Percentiles rank a stretch among this genome's conserved stretches.
phyloP scores from a whole-genome alignment of 192 early-diverging fungal species.

The Cetraspora pellucida region DNA sequence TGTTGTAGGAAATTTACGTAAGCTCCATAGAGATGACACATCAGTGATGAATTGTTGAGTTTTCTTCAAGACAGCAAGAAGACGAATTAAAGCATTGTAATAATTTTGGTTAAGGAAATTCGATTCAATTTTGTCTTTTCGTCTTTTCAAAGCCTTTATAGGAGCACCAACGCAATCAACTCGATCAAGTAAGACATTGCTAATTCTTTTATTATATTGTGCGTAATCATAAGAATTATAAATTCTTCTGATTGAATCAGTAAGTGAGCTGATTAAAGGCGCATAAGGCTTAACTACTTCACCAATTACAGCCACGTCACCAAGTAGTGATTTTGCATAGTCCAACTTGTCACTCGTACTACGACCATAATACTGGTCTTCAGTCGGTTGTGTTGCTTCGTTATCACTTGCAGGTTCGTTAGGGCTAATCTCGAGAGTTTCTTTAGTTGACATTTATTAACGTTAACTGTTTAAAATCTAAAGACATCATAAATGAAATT shows the following conservation, averaged over 20 bases:
- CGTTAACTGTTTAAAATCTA: no score
- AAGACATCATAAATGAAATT: no score
- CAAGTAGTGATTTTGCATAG: not conserved
- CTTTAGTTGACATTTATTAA: no score
- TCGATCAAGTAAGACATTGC: conserved; percentile 16
- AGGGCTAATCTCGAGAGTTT: no score
- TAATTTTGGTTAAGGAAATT: conserved; percentile 26
- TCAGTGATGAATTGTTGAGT: conserved; percentile 23
- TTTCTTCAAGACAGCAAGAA: conserved; percentile 23
- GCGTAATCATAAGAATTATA: conserved; percentile 24
- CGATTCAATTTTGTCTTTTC: conserved; percentile 11
- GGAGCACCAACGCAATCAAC: not conserved
- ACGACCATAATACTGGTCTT: no score
- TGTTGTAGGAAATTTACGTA: conserved; percentile 12
- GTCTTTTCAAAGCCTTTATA: conserved; percentile 13
- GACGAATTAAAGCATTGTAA: conserved; percentile 15
- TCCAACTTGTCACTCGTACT: not conserved
- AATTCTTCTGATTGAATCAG: conserved; percentile 20
- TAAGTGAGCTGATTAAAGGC: not conserved
- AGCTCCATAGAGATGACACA: conserved; percentile 9
- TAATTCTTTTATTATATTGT: conserved; percentile 26
- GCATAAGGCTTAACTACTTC: conserved; percentile 17
- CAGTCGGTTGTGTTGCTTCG: no score
- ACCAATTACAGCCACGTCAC: conserved; percentile 16
- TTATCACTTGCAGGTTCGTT: no score